A percentile compares a stretch with the other conserved stretches of the same genome.
phyloP scores from a whole-genome alignment of 2,329 filamentous ascomycete species.

The Alternaria triticimaculans region DNA sequence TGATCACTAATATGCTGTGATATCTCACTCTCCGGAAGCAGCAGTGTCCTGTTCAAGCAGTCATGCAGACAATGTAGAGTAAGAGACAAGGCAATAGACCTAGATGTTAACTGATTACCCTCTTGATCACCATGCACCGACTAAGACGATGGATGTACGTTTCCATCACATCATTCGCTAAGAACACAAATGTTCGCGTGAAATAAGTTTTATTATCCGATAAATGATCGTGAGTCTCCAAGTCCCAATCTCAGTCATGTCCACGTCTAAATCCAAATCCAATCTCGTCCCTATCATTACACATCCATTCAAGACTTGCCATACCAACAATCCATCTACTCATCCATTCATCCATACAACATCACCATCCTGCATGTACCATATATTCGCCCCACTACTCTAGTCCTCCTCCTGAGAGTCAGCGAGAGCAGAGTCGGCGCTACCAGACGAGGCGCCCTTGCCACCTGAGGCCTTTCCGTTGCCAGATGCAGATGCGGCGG shows the following conservation, averaged over 20 bases:
- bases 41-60: too few relatives aligned
- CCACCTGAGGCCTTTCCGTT: not conserved
- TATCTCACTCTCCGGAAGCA: not conserved
- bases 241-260: not conserved
- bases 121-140: not conserved
- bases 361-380: not conserved
- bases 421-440: constrained; percentile 19
- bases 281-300: not conserved
- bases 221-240: not conserved
- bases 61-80: too few relatives aligned
- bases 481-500: not conserved
- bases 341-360: not conserved
- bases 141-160: not conserved
- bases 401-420: constrained; percentile 25
- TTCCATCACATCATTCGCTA: not conserved
- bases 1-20: not conserved
- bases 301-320: not conserved
- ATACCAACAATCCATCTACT: not conserved
- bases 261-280: not conserved
- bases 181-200: not conserved
- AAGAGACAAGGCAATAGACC: not conserved
- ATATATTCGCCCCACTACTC: not conserved
- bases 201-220: not conserved
- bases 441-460: constrained; percentile 2
- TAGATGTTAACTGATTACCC: not conserved